Conservation (phyloP, 2,329 filamentous ascomycete species). For the Sporothrix brunneoviolacea region DNA sequence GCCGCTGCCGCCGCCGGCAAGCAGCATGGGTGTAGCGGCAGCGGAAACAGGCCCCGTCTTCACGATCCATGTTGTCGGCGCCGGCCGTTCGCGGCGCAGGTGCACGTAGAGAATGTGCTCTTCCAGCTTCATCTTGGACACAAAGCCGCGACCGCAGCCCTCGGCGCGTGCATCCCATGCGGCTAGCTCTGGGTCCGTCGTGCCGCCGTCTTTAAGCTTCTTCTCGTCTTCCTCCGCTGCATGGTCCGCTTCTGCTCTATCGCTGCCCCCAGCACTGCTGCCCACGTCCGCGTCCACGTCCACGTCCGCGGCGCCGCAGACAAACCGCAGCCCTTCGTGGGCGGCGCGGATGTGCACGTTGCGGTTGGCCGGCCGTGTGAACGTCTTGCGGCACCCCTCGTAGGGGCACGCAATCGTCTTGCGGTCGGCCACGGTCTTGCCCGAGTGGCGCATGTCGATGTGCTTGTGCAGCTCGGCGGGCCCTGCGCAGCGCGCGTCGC, state of each 20-base stretch:
- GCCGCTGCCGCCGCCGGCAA: conserved; percentile 19
- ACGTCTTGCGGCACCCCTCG: conserved; percentile 64
- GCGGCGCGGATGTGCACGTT: conserved; percentile 70
- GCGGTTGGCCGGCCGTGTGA: conserved; percentile 79
- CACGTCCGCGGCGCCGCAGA: conserved; percentile 75
- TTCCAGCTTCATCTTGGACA: conserved; percentile 70
- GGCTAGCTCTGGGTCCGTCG: conserved; percentile 50
- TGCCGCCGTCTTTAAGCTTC: conserved; percentile 16
- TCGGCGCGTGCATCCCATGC: conserved; percentile 52
- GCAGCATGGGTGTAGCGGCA: too few species aligned
- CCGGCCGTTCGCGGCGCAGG: conserved; percentile 50
- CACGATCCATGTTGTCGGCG: conserved; percentile 16
- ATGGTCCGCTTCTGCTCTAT: too few species aligned
- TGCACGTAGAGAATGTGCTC: conserved; percentile 82
- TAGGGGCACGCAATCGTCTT: conserved; percentile 62
- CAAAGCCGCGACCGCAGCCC: conserved; percentile 70
- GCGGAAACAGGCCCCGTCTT: conserved; percentile 19
- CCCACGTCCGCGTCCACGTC: conserved; percentile 38
- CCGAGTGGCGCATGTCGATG: conserved; percentile 69
- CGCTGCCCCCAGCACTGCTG: too few species aligned
- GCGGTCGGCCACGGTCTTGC: conserved; percentile 52
- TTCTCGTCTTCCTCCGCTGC: too few species aligned
- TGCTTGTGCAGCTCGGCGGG: conserved; percentile 67
- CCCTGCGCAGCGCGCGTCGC: conserved; percentile 60
- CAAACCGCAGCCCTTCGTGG: conserved; percentile 69